Evolutionary conservation across 805 yeast genomes (phyloP).

Genomic region (Saccharomyces kudriavzevii): DNA sequence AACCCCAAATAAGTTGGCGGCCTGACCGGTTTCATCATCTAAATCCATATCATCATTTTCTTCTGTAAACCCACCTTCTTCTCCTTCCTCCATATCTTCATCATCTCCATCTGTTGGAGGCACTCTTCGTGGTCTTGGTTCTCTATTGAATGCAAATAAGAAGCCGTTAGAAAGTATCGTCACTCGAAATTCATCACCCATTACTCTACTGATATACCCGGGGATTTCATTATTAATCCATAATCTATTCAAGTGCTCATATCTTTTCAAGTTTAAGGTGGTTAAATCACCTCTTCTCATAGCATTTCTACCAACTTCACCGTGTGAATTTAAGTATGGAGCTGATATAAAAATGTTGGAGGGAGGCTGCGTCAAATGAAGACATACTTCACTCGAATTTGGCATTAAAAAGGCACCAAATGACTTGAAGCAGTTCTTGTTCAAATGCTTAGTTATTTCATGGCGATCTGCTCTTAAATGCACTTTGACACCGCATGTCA

Average conservation of each 20-base stretch:
- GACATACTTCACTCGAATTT: slow-evolving; percentile 28
- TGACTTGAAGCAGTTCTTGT: slow-evolving; percentile 25
- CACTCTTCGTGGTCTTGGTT: slow-evolving; percentile 18
- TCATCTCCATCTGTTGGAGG: slow-evolving; percentile 15
- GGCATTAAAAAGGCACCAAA: slow-evolving; percentile 34
- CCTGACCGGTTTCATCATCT: slow-evolving; percentile 13
- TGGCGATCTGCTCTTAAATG: slow-evolving; percentile 26
- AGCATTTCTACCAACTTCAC: slow-evolving; percentile 57
- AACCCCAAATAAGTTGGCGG: slow-evolving; percentile 7
- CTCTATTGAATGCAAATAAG: slow-evolving; percentile 22
- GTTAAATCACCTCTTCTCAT: slow-evolving; percentile 50
- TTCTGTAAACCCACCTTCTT: background rate
- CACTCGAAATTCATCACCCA: slow-evolving; percentile 30
- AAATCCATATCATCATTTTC: slow-evolving; percentile 20
- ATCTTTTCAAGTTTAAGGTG: slow-evolving; percentile 44
- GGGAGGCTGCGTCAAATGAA: slow-evolving; percentile 28
- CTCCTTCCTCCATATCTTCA: slow-evolving; percentile 6
- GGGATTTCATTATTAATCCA: slow-evolving; percentile 58
- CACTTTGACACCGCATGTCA: slow-evolving; percentile 39
- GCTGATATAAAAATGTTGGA: slow-evolving; percentile 39
- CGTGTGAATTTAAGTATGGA: slow-evolving; percentile 68
- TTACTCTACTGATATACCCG: slow-evolving; percentile 37
- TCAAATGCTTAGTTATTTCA: slow-evolving; percentile 27
- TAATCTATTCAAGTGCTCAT: slow-evolving; percentile 44
- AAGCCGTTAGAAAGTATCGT: slow-evolving; percentile 22